Evolutionary conservation across 768 basidiomycete genomes (phyloP).

Genomic region (Termitomyces sp.): DNA sequence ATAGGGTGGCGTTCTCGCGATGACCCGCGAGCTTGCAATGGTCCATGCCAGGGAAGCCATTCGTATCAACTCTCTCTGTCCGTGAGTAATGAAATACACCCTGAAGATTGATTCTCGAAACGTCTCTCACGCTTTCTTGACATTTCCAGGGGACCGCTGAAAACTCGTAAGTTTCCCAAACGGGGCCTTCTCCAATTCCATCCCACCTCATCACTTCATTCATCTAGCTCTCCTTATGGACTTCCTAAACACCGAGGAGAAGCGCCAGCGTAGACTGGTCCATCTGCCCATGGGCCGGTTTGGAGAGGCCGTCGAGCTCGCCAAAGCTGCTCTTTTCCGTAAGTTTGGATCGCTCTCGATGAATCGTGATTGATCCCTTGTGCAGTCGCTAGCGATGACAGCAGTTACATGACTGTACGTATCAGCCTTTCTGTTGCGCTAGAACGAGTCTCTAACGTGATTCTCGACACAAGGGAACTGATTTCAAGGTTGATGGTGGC

Average conservation of each 20-base stretch:
- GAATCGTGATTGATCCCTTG: conserved; percentile 2
- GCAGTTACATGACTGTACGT: conserved; percentile 90
- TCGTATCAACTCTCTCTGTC: conserved; percentile 92
- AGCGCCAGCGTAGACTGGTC: conserved; percentile 83
- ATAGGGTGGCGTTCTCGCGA: conserved; percentile 93
- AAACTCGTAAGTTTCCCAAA: conserved; percentile 64
- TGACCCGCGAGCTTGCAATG: conserved; percentile 97
- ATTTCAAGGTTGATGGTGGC: conserved; percentile 96
- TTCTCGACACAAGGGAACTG: conserved; percentile 58
- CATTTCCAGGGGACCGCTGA: conserved; percentile 74
- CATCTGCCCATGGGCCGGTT: conserved; percentile 97
- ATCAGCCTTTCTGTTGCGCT: neutral
- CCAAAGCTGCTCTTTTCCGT: conserved; percentile 91
- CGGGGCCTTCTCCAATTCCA: neutral
- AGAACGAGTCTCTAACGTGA: neutral
- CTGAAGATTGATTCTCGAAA: neutral
- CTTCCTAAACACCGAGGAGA: conserved; percentile 95
- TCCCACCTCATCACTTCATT: conserved; percentile 8
- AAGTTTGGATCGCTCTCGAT: conserved; percentile 21
- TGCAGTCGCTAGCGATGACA: conserved; percentile 88
- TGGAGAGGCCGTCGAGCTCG: conserved; percentile 94
- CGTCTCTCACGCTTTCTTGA: conserved; percentile 6
- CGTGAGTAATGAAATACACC: conserved; percentile 44
- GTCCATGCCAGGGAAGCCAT: conserved; percentile 98
- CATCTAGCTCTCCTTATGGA: conserved; percentile 89